Base-by-base conservation (phyloP, 148 eudicot species). In the Persicaria maculosa region DNA sequence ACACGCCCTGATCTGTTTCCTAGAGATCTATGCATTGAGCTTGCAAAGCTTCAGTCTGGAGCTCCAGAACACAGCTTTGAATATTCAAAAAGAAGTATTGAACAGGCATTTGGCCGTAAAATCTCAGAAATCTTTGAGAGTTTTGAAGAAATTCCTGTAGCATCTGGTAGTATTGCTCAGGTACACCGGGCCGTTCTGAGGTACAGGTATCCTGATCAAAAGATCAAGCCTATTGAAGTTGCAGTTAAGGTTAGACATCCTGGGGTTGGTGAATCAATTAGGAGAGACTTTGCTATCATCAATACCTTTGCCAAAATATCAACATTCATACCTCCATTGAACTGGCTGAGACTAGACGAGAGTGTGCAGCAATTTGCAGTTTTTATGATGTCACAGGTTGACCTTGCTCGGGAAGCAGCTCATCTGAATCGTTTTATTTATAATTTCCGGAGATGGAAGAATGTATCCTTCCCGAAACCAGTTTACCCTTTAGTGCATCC, bases 161-260 rank as follows among this genome's bases (percentile, higher is more conserved):
- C 86, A 16, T 83, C 86, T 73, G 86, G 86, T 3, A 83, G 86
- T 73, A 83, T 83, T 53, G 86, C 86, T 75, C 86, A 83, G 75
- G 81, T 83, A 52, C 74, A 83, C 55, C 75, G 83, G 15, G 86
- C 86, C 69, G 59, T 78, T 16, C 71, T 83, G 80, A 78, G 72
- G 40, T 70, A 57, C 47, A 55, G 76, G 57, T 74, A 70, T 61
- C 77, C 77, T 55, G 81, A 78, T 75, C 75, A 76, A 17, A 80
- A 80, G 76, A 76, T 54, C 58, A 83, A 75, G 75, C 86, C 86
- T 43, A 67, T 80, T 70, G 83, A 83, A 70, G 86, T 83, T 5
- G 86, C 86, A 36, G 83, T 83, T 20, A 83, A 80, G 75, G 86
- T 83, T 71, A 78, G 86, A 79, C 86, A 83, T 71, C 86, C 81